Conservation (phyloP, 2,329 filamentous ascomycete genomes). For the Pseudogymnoascus sp. region DNA sequence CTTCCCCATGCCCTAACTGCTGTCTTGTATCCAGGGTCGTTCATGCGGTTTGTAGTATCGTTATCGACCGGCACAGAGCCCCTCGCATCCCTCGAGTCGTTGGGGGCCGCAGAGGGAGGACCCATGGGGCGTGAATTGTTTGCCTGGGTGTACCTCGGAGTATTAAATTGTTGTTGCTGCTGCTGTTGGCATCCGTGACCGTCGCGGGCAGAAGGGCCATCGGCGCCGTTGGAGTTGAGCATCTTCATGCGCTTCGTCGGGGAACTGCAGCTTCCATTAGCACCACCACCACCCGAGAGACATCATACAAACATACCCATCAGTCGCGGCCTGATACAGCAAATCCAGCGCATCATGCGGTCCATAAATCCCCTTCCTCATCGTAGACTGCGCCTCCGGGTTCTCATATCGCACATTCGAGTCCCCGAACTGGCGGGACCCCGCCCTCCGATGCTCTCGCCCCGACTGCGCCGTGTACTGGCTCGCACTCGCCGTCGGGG, state of each 20-base stretch:
- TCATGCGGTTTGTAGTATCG: slow-evolving; percentile 18
- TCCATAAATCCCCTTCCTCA: slow-evolving; percentile 70
- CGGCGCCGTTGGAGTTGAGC: not conserved
- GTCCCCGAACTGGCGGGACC: slow-evolving; percentile 35
- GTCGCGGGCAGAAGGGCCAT: not conserved
- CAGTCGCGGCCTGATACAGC: slow-evolving; percentile 75
- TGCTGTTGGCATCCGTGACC: not conserved
- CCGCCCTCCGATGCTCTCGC: slow-evolving; percentile 22
- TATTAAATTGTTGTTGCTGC: not conserved
- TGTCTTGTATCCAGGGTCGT: slow-evolving; percentile 51
- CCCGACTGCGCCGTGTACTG: slow-evolving; percentile 55
- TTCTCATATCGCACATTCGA: slow-evolving; percentile 56
- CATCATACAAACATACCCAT: slow-evolving; percentile 33
- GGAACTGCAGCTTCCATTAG: not conserved
- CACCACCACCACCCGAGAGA: not conserved
- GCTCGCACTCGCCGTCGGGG: slow-evolving; percentile 58
- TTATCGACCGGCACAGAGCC: slow-evolving; percentile 20
- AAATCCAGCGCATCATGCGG: slow-evolving; percentile 89
- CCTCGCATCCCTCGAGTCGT: slow-evolving; percentile 15
- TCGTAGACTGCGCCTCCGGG: slow-evolving; percentile 54
- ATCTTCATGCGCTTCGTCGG: not conserved
- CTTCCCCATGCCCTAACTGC: slow-evolving; percentile 83
- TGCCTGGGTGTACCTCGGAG: not conserved
- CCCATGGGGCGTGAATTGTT: not conserved
- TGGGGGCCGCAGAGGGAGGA: not conserved